These are phyloP conservation scores for Solanum infundibuliforme DNA, from an alignment of 257 asterid genomes.

Conservation along the genomic window DNA sequence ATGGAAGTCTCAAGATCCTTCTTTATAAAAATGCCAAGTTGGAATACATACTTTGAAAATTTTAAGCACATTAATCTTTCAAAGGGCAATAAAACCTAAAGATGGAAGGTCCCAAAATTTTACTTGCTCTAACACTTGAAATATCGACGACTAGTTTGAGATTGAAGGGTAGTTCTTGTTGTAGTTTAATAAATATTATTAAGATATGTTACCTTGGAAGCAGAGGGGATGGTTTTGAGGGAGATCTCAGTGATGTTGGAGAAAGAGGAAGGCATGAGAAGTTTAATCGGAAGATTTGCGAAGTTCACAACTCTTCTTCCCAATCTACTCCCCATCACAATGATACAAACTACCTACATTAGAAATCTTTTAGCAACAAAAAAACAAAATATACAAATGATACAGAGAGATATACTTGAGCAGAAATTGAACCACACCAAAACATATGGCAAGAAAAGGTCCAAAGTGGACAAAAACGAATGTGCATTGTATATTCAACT, in stretches of 20 bases:
- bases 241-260: conserved; percentile 79
- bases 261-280: conserved; percentile 79
- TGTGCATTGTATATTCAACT: not conserved
- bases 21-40: not conserved
- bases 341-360: not conserved
- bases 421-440: not conserved
- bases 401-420: not conserved
- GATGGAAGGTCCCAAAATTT: conserved; percentile 1
- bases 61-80: not conserved
- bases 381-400: not conserved
- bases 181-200: not conserved
- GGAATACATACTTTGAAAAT: not conserved
- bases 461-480: not conserved
- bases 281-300: conserved; percentile 80
- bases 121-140: conserved; percentile 5
- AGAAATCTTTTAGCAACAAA: not conserved
- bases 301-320: conserved; percentile 76
- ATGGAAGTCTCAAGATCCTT: not conserved
- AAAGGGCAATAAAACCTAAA: not conserved
- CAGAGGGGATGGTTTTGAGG: conserved; percentile 91
- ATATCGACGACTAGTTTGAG: not conserved
- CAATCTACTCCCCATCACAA: conserved; percentile 55
- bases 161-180: not conserved
- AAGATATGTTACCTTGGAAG: conserved; percentile 33
- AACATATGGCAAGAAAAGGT: not conserved